Conservation (phyloP, 371 early-diverging fungal genomes). For the Actinomortierella ambigua region DNA sequence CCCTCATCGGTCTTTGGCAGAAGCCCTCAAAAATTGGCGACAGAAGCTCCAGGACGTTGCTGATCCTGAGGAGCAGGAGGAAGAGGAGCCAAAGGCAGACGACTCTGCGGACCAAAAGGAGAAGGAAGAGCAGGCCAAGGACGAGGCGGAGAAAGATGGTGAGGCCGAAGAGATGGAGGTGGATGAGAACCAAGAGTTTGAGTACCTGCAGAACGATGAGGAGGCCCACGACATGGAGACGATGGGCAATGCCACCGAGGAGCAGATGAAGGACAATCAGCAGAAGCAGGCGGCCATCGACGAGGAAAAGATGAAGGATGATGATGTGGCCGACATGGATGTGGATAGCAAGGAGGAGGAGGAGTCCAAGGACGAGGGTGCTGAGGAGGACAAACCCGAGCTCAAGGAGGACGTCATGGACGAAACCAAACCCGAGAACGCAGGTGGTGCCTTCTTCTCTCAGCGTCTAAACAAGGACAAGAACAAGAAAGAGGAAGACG, state of each 20-base stretch:
- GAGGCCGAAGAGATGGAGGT: conserved; percentile 57
- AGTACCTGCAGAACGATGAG: conserved; percentile 79
- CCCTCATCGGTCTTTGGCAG: conserved; percentile 85
- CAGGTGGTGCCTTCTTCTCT: conserved; percentile 38
- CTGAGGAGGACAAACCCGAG: conserved; percentile 42
- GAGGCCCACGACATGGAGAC: conserved; percentile 78
- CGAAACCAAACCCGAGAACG: conserved; percentile 40
- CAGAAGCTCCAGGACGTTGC: conserved; percentile 74
- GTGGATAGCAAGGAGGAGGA: conserved; percentile 55
- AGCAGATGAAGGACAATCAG: conserved; percentile 70
- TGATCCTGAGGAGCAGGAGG: conserved; percentile 54
- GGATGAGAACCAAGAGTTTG: conserved; percentile 68
- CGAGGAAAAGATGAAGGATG: conserved; percentile 54
- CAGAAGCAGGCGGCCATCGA: conserved; percentile 60
- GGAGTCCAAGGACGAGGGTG: conserved; percentile 50
- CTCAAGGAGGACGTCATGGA: conserved; percentile 43
- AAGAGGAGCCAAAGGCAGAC: conserved; percentile 48
- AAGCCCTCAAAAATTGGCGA: conserved; percentile 91
- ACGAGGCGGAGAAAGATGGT: conserved; percentile 51
- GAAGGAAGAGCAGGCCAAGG: conserved; percentile 41
- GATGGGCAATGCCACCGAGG: conserved; percentile 74
- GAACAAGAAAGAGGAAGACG: conserved; percentile 34
- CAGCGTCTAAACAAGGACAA: conserved; percentile 45
- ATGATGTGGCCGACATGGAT: conserved; percentile 63
- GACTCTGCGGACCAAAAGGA: conserved; percentile 49